These are phyloP conservation scores for Vicia sativa DNA, from an alignment of 306 rosid species.

Conservation along the genomic window DNA sequence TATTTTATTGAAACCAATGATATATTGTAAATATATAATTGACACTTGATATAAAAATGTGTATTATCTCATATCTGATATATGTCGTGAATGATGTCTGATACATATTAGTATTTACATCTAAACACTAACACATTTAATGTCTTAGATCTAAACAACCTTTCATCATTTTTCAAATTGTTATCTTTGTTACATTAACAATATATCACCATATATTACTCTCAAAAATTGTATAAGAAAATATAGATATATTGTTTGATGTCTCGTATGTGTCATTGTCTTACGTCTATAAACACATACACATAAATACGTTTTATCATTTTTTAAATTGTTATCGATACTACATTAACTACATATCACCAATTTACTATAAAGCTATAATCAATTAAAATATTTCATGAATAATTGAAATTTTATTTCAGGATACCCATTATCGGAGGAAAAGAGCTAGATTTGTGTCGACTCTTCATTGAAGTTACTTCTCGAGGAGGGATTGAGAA, in stretches of 20 bases:
- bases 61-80: no score
- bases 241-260: no score
- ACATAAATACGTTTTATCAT: neutral
- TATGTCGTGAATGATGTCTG: no score
- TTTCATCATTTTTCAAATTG: neutral
- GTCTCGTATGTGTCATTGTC: neutral
- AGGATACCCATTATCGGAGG: constrained; percentile 93
- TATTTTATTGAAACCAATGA: no score
- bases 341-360: no score
- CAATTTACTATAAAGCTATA: no score
- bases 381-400: no score
- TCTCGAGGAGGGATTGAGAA: constrained; percentile 84
- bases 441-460: constrained; percentile 74
- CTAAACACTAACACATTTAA: neutral
- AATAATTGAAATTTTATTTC: constrained; percentile 16
- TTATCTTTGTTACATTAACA: neutral
- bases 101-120: neutral
- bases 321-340: neutral
- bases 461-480: constrained; percentile 79
- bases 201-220: no score
- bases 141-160: no score
- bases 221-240: no score
- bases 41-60: no score
- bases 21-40: no score
- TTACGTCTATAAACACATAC: neutral